These are phyloP conservation scores for Beverwykella pulmonaria DNA, from an alignment of 495 filamentous ascomycete genomes.

Conservation along the genomic window DNA sequence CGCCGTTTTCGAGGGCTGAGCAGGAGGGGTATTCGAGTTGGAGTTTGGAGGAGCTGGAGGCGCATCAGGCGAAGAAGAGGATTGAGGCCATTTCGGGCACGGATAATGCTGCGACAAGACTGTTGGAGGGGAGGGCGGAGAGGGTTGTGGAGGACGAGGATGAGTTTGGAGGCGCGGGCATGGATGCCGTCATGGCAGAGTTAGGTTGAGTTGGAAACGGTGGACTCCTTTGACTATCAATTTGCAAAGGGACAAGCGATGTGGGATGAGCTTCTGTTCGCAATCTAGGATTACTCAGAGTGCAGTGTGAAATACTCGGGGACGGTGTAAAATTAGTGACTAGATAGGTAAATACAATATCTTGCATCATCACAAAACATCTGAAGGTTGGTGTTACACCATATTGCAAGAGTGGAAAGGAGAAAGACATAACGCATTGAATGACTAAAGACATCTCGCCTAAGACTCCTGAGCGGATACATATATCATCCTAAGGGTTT, in stretches of 20 bases:
- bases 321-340: too few species aligned
- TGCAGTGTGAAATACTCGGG: too few species aligned
- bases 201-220: slow-evolving; percentile 7
- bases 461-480: neutral
- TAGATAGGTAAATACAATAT: too few species aligned
- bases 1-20: slow-evolving; percentile 78
- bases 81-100: slow-evolving; percentile 59
- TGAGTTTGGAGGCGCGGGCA: slow-evolving; percentile 34
- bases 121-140: slow-evolving; percentile 54
- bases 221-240: too few species aligned
- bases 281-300: too few species aligned
- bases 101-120: slow-evolving; percentile 69
- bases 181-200: slow-evolving; percentile 37
- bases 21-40: slow-evolving; percentile 93
- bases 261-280: too few species aligned
- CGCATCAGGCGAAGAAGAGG: slow-evolving; percentile 75
- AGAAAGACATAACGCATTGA: too few species aligned
- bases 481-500: neutral
- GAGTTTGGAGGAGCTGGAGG: slow-evolving; percentile 75
- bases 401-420: too few species aligned
- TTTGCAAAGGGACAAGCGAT: too few species aligned
- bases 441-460: neutral
- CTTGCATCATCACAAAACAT: too few species aligned
- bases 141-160: slow-evolving; percentile 21
- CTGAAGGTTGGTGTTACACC: neutral